A percentile compares a stretch with the other conserved stretches of the same genome.
Conservation (phyloP, 768 basidiomycete species). For the Calocera cornea region DNA sequence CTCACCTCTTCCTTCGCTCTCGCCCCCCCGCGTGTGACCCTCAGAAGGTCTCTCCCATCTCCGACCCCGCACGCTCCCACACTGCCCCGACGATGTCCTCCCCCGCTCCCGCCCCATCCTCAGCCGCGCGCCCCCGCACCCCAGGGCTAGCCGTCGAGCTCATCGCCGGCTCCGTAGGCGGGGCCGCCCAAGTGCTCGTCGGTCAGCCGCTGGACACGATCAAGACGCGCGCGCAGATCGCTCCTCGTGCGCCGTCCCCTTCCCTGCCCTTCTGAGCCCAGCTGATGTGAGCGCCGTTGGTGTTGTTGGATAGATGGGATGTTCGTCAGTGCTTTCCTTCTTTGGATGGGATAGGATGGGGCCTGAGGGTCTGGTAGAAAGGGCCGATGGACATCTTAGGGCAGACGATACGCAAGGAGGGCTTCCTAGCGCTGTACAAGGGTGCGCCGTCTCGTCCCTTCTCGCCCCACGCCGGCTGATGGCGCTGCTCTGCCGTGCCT, state of each 20-base stretch:
- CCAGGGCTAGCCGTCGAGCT: slow-evolving; percentile 36
- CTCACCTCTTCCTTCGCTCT: neutral
- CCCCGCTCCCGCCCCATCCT: neutral
- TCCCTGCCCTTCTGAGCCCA: slow-evolving; percentile 12
- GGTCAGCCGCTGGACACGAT: slow-evolving; percentile 83
- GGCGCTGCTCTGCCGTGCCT: no score
- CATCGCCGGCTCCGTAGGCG: slow-evolving; percentile 73
- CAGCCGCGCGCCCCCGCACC: neutral
- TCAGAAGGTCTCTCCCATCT: no score
- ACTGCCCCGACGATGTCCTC: neutral
- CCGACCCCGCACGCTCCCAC: neutral
- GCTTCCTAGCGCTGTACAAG: slow-evolving; percentile 88
- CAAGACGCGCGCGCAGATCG: slow-evolving; percentile 79
- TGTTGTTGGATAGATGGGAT: slow-evolving; percentile 58
- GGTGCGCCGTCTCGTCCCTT: slow-evolving; percentile 33
- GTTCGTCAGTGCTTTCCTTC: slow-evolving; percentile 49
- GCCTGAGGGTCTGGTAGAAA: slow-evolving; percentile 37
- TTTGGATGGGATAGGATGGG: neutral
- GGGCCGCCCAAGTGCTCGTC: slow-evolving; percentile 91
- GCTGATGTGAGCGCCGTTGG: neutral
- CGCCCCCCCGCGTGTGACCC: neutral
- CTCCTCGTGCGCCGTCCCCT: slow-evolving; percentile 43
- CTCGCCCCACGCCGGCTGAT: no score
- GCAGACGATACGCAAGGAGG: slow-evolving; percentile 75
- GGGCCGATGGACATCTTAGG: slow-evolving; percentile 83